Base-by-base conservation (phyloP, 441 rosid genomes). In the Erodium texanum region DNA sequence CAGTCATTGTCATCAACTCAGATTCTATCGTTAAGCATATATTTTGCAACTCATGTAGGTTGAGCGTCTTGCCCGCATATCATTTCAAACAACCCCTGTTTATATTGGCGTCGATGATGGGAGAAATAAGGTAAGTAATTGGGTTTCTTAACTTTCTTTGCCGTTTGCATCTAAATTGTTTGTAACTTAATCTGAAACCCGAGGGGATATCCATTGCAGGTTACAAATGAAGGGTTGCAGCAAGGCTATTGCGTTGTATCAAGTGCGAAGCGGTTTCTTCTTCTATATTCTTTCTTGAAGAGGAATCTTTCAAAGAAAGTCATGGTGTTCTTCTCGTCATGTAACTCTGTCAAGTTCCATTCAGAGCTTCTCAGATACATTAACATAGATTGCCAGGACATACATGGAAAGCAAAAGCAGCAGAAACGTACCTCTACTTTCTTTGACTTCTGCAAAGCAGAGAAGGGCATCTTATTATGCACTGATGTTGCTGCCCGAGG, bases 401-500 rank as follows among this genome's bases (percentile, higher is more conserved):
- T 92, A 73, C 98, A 95, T 75, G 99, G 99, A 75, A 90, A 92
- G 78, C 89, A 87, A 68, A 93, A 92, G 78, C 97, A 95, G 76
- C 97, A 88, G 82, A 82, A 85, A 76, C 85, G 97, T 54, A 95
- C 98, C 24, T 69, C 93, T 50, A 92, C 99, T 69, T 95, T 95
- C 79, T 92, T 90, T 68, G 93, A 90, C 75, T 95, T 92, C 79
- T 89, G 96, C 82, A 85, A 87, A 78, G 89, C 89, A 59, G 90
- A 87, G 64, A 95, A 90, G 72, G 98, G 99, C 27, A 86, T 92
- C 74, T 75, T 95, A 84, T 81, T 95, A 23, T 92, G 99, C 73
- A 95, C 99, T 73, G 98, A 92, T 82, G 98, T 92, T 70, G 98
- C 98, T 56, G 99, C 97, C 48, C 98, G 97, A 78, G 99, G 98